Evolutionary conservation across 2,329 filamentous ascomycete genomes (phyloP).

Genomic region (Venturia oleaginea): DNA sequence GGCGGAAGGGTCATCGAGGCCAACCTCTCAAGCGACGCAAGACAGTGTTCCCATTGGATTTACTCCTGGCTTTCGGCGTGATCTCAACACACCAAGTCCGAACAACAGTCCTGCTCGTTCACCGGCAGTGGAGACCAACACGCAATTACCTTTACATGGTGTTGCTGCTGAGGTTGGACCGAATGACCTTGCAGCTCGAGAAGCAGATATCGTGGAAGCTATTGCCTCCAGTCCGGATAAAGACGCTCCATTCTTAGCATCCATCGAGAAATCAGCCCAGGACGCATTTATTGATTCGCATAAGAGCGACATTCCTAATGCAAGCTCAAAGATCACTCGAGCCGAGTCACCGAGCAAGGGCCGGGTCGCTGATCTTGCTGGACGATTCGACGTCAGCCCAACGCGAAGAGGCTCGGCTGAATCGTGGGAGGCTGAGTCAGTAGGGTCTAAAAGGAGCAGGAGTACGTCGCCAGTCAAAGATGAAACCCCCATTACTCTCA

Average conservation of each 20-base stretch:
- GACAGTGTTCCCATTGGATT: constrained; percentile 37
- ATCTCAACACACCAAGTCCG: constrained; percentile 49
- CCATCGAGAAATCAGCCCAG: constrained; percentile 8
- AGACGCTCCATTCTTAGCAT: neutral
- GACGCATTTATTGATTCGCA: constrained; percentile 1
- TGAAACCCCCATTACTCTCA: neutral
- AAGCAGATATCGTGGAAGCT: constrained; percentile 14
- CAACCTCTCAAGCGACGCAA: constrained; percentile 20
- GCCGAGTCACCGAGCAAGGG: constrained; percentile 40
- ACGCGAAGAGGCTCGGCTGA: constrained; percentile 38
- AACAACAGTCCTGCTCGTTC: constrained; percentile 54
- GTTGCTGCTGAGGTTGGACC: constrained; percentile 31
- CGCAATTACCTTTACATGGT: constrained; percentile 31
- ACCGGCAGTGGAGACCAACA: constrained; percentile 41
- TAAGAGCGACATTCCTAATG: neutral
- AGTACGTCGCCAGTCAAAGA: constrained; percentile 3
- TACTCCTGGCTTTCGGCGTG: constrained; percentile 46
- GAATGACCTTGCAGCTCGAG: constrained; percentile 15
- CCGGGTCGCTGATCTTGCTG: constrained; percentile 43
- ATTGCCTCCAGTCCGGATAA: constrained; percentile 10
- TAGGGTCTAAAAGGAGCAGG: constrained; percentile 26
- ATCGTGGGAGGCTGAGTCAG: constrained; percentile 27
- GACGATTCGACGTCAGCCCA: constrained; percentile 38
- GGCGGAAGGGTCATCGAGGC: constrained; percentile 21
- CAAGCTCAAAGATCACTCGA: constrained; percentile 17